A percentile compares a stretch with the other conserved stretches of the same genome.
phyloP scores from a whole-genome alignment of 306 rosid species.

The Luffa aegyptiaca region DNA sequence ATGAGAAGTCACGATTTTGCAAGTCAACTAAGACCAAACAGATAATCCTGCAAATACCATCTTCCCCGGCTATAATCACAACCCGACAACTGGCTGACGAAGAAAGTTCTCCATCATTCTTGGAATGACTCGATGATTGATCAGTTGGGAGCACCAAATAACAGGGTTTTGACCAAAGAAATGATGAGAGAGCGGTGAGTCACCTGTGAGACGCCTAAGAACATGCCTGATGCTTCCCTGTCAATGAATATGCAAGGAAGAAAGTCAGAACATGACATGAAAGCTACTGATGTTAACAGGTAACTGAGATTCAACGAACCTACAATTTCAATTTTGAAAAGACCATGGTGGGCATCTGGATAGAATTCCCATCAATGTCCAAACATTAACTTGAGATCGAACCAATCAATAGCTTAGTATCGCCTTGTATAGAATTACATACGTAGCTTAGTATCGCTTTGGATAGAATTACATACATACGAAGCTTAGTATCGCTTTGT shows the following conservation, averaged over 20 bases:
- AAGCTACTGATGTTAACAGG: background rate
- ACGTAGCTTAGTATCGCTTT: background rate
- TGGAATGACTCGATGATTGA: background rate
- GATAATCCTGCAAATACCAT: background rate
- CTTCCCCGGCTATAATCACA: background rate
- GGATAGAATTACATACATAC: background rate
- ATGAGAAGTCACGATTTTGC: background rate
- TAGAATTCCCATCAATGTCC: background rate
- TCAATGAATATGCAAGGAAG: background rate
- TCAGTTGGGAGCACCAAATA: background rate
- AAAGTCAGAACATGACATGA: background rate
- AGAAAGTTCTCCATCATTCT: background rate
- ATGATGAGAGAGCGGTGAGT: background rate
- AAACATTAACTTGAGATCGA: background rate
- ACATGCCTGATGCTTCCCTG: background rate
- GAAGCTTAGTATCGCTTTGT: background rate
- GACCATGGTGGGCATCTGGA: background rate
- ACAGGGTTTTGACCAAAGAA: background rate
- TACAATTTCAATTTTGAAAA: background rate
- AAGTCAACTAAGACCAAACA: background rate
- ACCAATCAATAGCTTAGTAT: background rate
- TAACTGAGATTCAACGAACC: background rate
- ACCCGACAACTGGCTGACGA: background rate
- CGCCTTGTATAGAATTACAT: background rate
- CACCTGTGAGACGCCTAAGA: background rate